Evolutionary conservation across 768 basidiomycete genomes (phyloP), one percentile per base, ranked within the genome.

Genomic region (Leucogyrophana mollusca): DNA sequence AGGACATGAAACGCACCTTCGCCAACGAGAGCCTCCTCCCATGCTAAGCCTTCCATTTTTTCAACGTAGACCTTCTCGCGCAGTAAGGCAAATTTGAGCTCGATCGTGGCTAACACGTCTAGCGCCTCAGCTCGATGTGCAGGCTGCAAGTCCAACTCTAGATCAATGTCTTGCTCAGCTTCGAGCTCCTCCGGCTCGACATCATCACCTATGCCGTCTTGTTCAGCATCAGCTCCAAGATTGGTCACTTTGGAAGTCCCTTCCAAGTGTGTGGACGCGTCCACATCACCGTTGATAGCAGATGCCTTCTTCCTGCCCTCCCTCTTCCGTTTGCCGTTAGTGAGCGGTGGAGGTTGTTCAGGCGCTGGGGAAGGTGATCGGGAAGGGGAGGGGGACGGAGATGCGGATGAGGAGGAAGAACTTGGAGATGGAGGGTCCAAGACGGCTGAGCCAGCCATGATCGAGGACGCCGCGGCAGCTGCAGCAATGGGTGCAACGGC

Each of bases 51-150:
- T 33, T 93, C 89, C 91, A 97, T 93, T 63, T 94, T 89, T 69
- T 98, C 95, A 16, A 97, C 75, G 63, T 94, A 97, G 13, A 97
- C 73, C 40, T 82, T 74, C 62, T 97, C 94, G 38, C 95, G 71
- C 46, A 97, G 65, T 24, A 87, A 68, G 0, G 94, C 94, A 65
- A 94, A 96, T 58, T 90, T 91, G 67, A 97, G 81, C 60, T 99
- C 95, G 55, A 99, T 94, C 36, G 74, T 78, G 3, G 94, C 87
- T 6, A 97, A 71, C 0, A 87, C 85, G 48, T 94, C 92, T 47
- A 98, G 76, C 0, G 93, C 93, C 57, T 95, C 93, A 3, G 84
- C 85, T 17, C 90, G 77, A 61, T 90, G 87, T 1, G 85, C 86
- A 36, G 86, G 87, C 49, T 90, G 87, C 44, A 90, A 67, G 50